A percentile compares a stretch with the other conserved stretches of the same genome.
Evolutionary conservation across 257 asterid genomes (phyloP).

Genomic region (Jasminum sambac): DNA sequence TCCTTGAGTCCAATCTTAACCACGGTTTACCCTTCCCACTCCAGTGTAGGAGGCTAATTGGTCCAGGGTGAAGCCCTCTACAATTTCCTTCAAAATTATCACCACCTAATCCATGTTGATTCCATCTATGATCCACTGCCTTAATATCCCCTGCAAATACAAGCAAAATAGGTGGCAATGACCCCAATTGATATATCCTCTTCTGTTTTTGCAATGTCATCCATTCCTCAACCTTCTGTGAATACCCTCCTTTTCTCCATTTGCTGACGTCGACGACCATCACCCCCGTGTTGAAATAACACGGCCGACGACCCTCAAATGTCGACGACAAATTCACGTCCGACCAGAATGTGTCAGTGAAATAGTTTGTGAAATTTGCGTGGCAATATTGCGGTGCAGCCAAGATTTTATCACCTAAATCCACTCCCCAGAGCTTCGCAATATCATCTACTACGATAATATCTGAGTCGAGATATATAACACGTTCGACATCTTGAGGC

Average conservation of each 20-base stretch:
- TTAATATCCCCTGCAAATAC: slow-evolving; percentile 73
- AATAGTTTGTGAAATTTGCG: slow-evolving; percentile 70
- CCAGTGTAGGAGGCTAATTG: slow-evolving; percentile 89
- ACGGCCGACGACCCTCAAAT: slow-evolving; percentile 58
- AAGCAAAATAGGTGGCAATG: slow-evolving; percentile 73
- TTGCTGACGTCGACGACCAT: slow-evolving; percentile 71
- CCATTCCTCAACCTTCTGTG: slow-evolving; percentile 75
- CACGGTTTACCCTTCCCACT: slow-evolving; percentile 94
- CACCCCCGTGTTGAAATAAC: slow-evolving; percentile 86
- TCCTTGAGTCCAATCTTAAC: slow-evolving; percentile 75
- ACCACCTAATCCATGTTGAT: slow-evolving; percentile 87
- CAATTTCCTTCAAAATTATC: slow-evolving; percentile 79
- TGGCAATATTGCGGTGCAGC: slow-evolving; percentile 87
- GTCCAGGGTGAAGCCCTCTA: slow-evolving; percentile 82
- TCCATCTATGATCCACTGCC: slow-evolving; percentile 76
- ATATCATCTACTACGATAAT: slow-evolving; percentile 76
- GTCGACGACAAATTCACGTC: slow-evolving; percentile 38
- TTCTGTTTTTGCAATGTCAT: slow-evolving; percentile 70
- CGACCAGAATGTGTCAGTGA: slow-evolving; percentile 63
- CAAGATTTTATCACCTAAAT: slow-evolving; percentile 49
- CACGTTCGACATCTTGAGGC: slow-evolving; percentile 48
- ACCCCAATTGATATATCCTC: slow-evolving; percentile 70
- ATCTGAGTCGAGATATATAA: slow-evolving; percentile 73
- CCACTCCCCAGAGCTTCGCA: slow-evolving; percentile 69
- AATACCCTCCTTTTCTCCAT: slow-evolving; percentile 74